Evolutionary conservation across 164 flowering plant species (phyloP), one percentile per base, ranked within the genome.

Genomic region (Annona cherimola): DNA sequence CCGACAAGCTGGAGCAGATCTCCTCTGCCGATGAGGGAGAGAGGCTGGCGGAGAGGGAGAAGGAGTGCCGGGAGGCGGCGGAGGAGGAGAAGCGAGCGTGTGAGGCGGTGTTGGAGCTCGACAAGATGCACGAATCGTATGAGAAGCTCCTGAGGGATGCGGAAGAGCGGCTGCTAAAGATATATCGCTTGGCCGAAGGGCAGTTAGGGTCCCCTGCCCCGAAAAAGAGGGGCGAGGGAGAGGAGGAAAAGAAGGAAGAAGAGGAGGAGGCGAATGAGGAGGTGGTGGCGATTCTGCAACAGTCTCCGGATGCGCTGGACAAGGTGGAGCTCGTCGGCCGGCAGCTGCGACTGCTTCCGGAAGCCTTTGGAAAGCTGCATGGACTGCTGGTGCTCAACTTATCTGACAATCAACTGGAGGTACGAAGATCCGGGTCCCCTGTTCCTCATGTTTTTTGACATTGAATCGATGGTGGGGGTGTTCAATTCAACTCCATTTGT

Each of bases 91-190:
- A 74, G 80, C 19, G 60, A 60, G 46, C 72, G 19, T 90, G 72
- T 59, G 85, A 83, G 71, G 80, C 90, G 43, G 75, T 92, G 61
- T 45, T 91, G 44, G 76, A 80, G 64, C 63, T 94, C 76, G 97
- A 92, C n/a, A 92, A 90, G 81, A 83, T 92, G 94, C 97, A 94
- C 73, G 90, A 82, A 61, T 81, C 87, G 4, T 92, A 92, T 71
- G 94, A 70, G 83, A 87, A 76, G 83, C 71, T 90, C 66, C 72
- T 92, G 84, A 83, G 73, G 76, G 90, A 88, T 8, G 94, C 92
- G 46, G 99, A 94, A 85, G 83, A 78, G 74, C 78, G 82, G 76
- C 74, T 94, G 77, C 80, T 80, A 63, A 86, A 71, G 83, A 83
- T 94, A 72, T 90, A 89, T 43, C 82, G 83, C 63, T 69, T 81